Base-by-base conservation (phyloP, 1,284 basidiomycete genomes). In the Phellinidium pouzarii region DNA sequence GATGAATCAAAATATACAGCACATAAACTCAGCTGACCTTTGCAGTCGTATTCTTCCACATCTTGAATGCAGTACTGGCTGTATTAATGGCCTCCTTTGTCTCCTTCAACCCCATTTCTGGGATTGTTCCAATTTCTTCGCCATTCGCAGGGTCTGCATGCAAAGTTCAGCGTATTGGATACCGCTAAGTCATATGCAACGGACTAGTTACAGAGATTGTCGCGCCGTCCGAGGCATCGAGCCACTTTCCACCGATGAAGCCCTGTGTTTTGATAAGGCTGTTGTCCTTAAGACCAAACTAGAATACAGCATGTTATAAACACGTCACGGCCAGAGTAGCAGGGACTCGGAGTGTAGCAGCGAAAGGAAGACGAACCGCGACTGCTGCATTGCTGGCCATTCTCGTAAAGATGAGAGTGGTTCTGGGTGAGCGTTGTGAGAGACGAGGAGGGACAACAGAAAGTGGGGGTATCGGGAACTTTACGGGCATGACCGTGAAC, bases 61-160 rank as follows among this genome's bases (percentile, higher is more conserved):
- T 75, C 61, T 80, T 78, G 68, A 94, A 92, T 0, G 91, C 87
- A 45, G 75, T 77, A 14, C 73, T 68, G 3, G 93, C 93, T 23
- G 86, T 82, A 26, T 80, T 73, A 54, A 95, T 90, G 7, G 93
- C 93, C 57, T 79, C 72, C 59, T 82, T 80, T 3, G 90, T 88
- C 68, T 95, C 92, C 29, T 75, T 74, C 42, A 91, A 67, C 9
- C 84, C 86, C 84, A 95, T 89, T 64, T 96, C 93, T 4, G 93
- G 90, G 25, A 91, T 74, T 0, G 79, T 83, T 25, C 90, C 93
- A 42, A 95, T 77, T 53, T 80, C 77, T 61, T 92, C 79, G 38
- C 79, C 78, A 1, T 86, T 93, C 3, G 90, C 87, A 27, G 93
- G 93, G 71, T 95, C 93, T 93, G 57, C 23, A 19, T 5, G 27